These are phyloP conservation scores for Neodidymelliopsis sp. DNA, from an alignment of 2,329 filamentous ascomycete species.

Conservation along the genomic window DNA sequence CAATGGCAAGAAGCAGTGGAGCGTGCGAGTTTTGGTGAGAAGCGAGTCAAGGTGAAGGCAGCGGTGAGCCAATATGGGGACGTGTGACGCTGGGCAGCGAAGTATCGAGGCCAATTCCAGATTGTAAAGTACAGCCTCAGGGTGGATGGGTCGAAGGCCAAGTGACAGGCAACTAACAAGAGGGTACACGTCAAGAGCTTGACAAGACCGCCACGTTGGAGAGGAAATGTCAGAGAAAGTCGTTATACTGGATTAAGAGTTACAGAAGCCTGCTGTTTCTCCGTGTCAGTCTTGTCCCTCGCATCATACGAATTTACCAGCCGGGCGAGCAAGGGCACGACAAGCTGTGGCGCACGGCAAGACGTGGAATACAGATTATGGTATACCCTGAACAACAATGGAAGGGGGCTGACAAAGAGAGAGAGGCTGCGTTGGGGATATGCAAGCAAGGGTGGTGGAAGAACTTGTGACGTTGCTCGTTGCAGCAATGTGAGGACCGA, in stretches of 20 bases:
- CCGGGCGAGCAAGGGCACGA: constrained; percentile 27
- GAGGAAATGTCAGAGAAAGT: constrained; percentile 24
- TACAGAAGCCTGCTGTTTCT: constrained; percentile 33
- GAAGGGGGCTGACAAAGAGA: constrained; percentile 7
- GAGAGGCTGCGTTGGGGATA: constrained; percentile 18
- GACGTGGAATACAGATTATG: constrained; percentile 22
- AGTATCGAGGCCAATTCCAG: constrained; percentile 1
- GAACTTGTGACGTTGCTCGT: constrained; percentile 43
- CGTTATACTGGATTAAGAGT: constrained; percentile 29
- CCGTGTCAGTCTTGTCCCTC: constrained; percentile 35
- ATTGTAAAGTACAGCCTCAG: constrained; percentile 6
- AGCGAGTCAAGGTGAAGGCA: constrained; percentile 9
- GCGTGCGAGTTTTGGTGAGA: constrained; percentile 22
- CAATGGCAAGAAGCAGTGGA: constrained; percentile 9
- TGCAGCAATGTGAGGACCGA: constrained; percentile 38
- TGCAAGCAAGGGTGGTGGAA: constrained; percentile 25
- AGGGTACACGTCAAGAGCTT: constrained; percentile 11
- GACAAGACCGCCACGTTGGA: constrained; percentile 26
- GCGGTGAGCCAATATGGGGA: constrained; percentile 26
- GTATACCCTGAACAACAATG: constrained; percentile 8
- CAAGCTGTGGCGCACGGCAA: constrained; percentile 28
- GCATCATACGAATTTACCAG: constrained; percentile 38
- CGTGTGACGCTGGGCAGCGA: constrained; percentile 16
- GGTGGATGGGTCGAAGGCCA: constrained; percentile 3
- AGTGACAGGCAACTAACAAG: constrained; percentile 1